Conservation (phyloP, 2,329 filamentous ascomycete species). For the Pseudocercospora ulei region DNA sequence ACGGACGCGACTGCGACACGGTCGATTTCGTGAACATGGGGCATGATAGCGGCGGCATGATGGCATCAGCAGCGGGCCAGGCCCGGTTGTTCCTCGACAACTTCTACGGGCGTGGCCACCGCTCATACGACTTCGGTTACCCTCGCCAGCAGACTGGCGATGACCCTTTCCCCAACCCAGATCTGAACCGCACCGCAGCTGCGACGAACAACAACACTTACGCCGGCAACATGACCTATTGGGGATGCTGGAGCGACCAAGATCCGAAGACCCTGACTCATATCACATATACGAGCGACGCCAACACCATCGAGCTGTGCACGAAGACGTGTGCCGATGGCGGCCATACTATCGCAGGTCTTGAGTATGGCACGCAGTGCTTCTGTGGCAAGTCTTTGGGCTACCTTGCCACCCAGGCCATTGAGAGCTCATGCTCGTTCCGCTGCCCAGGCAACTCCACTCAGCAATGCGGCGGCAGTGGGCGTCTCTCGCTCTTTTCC, state of each 20-base stretch:
- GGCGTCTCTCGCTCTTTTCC: conserved; percentile 32
- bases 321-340: conserved; percentile 28
- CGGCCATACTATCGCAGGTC: conserved; percentile 34
- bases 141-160: conserved; percentile 32
- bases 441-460: conserved; percentile 31
- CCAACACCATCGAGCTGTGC: conserved; percentile 32
- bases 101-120: conserved; percentile 32
- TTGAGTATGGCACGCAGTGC: conserved; percentile 32
- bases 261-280: conserved; percentile 24
- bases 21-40: conserved; percentile 33
- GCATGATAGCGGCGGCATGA: conserved; percentile 34
- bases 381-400: conserved; percentile 32
- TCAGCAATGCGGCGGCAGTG: conserved; percentile 30
- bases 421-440: conserved; percentile 30
- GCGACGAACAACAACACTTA: conserved; percentile 30
- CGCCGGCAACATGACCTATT: conserved; percentile 33
- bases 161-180: conserved; percentile 30
- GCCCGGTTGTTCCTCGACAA: conserved; percentile 36
- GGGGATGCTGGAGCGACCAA: conserved; percentile 35
- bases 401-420: conserved; percentile 24
- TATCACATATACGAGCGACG: conserved; percentile 25
- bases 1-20: conserved; percentile 30
- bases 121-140: conserved; percentile 35
- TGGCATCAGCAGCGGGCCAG: conserved; percentile 32
- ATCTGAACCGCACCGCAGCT: conserved; percentile 21